These are phyloP conservation scores for Lachnellula cervina DNA, from an alignment of 2,329 filamentous ascomycete species.

Conservation along the genomic window DNA sequence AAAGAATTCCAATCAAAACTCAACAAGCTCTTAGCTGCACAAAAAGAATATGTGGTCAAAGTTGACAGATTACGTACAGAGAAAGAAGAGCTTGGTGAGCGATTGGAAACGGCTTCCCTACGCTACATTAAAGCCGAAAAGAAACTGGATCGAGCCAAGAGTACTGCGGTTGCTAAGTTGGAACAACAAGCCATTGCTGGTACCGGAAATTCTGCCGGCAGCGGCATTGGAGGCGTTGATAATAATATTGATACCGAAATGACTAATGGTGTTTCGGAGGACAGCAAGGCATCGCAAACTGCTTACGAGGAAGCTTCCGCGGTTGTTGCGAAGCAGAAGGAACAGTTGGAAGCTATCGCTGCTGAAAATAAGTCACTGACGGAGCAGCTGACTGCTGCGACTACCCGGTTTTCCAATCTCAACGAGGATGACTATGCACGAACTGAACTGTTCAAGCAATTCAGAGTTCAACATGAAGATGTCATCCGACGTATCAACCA, in stretches of 20 bases:
- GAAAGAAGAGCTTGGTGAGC: conserved; percentile 79
- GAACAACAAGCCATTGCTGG: conserved; percentile 82
- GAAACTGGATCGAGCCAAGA: conserved; percentile 84
- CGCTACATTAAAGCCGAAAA: conserved; percentile 95
- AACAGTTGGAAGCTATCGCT: conserved; percentile 76
- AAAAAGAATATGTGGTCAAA: conserved; percentile 76
- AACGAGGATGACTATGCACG: conserved; percentile 92
- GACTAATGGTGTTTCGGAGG: conserved; percentile 49
- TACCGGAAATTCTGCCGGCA: conserved; percentile 39
- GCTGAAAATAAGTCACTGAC: conserved; percentile 69
- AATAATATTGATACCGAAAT: conserved; percentile 36
- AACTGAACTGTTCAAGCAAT: conserved; percentile 87
- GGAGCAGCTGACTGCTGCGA: conserved; percentile 74
- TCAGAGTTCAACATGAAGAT: conserved; percentile 88
- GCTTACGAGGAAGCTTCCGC: conserved; percentile 75
- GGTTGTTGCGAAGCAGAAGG: conserved; percentile 75
- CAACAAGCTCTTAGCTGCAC: conserved; percentile 67
- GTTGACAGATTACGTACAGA: conserved; percentile 71
- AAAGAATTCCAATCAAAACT: conserved; percentile 70
- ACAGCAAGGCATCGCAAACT: conserved; percentile 64
- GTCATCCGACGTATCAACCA: conserved; percentile 89
- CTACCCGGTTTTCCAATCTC: conserved; percentile 60
- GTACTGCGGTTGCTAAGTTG: conserved; percentile 82
- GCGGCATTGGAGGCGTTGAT: conserved; percentile 37
- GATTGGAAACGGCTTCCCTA: conserved; percentile 81